Percentiles rank a stretch among this genome's conserved stretches.
Conservation (phyloP, 371 early-diverging fungal species). For the Saksenaea vasiformis region DNA sequence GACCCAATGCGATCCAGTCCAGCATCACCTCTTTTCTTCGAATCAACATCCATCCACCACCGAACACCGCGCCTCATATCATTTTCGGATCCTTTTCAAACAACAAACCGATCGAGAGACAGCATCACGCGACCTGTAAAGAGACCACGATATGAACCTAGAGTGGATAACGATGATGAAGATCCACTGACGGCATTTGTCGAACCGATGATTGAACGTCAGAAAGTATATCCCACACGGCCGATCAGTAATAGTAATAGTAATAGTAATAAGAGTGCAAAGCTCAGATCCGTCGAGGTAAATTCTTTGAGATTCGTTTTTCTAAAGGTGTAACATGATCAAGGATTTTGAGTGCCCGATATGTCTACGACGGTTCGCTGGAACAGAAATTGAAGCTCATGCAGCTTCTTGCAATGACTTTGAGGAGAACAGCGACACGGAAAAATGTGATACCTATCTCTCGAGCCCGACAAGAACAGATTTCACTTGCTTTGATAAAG, state of each 20-base stretch:
- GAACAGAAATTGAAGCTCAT: neutral
- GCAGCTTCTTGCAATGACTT: neutral
- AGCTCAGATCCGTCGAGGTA: neutral
- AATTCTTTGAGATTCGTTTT: neutral
- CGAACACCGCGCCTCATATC: neutral
- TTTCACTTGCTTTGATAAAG: neutral
- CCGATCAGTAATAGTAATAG: too few species aligned
- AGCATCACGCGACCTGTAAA: neutral
- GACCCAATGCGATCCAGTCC: neutral
- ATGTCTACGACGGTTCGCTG: neutral
- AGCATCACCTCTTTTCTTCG: neutral
- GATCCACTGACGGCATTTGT: neutral
- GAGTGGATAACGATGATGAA: neutral
- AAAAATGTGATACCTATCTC: neutral
- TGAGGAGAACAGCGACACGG: neutral
- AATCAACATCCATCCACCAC: neutral
- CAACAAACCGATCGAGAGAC: neutral
- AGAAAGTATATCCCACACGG: neutral
- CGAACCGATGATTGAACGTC: constrained; percentile 1
- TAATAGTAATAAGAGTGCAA: neutral
- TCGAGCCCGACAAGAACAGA: neutral
- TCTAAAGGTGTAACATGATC: neutral
- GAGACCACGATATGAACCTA: neutral
- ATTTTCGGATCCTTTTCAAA: neutral
- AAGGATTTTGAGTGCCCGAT: neutral